Conservation (phyloP, 164 flowering plant species). For the Stephania japonica region DNA sequence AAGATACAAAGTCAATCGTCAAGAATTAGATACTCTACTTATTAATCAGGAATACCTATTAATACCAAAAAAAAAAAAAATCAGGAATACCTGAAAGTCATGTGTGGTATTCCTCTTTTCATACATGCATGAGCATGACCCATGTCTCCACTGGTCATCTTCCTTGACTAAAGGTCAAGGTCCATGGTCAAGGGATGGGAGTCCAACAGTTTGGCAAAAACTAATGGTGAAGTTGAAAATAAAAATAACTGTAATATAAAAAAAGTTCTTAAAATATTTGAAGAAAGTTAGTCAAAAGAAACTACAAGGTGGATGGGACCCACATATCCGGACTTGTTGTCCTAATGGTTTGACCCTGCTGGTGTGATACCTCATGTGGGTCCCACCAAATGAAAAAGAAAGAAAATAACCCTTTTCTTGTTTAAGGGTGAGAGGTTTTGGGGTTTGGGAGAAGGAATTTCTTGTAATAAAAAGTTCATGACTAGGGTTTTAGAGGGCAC, state of each 20-base stretch:
- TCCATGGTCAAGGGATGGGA: not conserved
- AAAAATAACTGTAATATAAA: not conserved
- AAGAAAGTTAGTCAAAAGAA: not conserved
- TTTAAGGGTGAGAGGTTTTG: not conserved
- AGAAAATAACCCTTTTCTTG: not conserved
- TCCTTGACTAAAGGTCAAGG: not conserved
- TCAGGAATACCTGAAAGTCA: too few relatives aligned
- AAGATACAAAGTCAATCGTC: too few relatives aligned
- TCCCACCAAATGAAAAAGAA: not conserved
- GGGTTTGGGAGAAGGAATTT: not conserved
- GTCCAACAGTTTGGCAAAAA: not conserved
- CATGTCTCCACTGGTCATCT: too few relatives aligned
- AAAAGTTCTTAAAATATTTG: not conserved
- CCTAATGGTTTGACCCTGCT: conserved; percentile 1
- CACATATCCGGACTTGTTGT: not conserved
- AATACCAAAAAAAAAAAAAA: too few relatives aligned
- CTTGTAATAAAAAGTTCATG: too few relatives aligned
- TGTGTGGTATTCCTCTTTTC: too few relatives aligned
- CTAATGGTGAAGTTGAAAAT: not conserved
- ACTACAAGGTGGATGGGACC: not conserved
- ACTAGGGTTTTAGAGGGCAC: not conserved
- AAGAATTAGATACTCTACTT: too few relatives aligned
- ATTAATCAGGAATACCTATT: too few relatives aligned
- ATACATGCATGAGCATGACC: too few relatives aligned
- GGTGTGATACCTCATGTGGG: not conserved